Base-by-base conservation (phyloP, 73 alveolate species). In the Paramecium sexaurelia region DNA sequence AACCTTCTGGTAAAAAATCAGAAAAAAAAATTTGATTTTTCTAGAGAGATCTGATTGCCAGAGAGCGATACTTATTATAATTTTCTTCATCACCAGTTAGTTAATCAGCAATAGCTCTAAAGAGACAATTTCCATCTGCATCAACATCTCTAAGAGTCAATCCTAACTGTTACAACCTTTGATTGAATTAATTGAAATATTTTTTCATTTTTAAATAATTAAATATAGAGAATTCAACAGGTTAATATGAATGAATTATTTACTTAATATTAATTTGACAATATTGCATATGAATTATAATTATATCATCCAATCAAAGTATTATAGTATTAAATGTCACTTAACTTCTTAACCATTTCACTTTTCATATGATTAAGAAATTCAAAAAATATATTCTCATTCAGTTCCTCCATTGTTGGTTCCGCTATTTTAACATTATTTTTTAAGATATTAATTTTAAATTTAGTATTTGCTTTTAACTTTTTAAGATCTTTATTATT, bases 91-190 rank as follows among this genome's bases (percentile, higher is more conserved):
- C 87, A 29, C 96, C 97, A 43, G 95, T 96, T 15, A 96, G 89
- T 92, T 96, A 95, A 61, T 96, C 99, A 6, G 97, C 93, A 1
- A 96, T 92, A 20, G 98, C 89, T 17, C 99, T 68, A 75, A 96
- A 96, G 36, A 96, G 87, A 45, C 99, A 96, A 82, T 96, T 96
- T 8, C 99, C 99, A 92, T 96, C 99, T 27, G 95, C 98, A 7
- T 95, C 95, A 27, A 96, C 96, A 85, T 96, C 99, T 24, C 37
- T 17, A 4, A 94, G 92, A 35, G 61, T 71, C 10, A 94, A 90
- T 17, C 96, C 96, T 20, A 56, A 2, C 39, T 20, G 39, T 56
- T 56, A 8, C 37, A 56, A 27, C 17, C 37, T n/a, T 20, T 17
- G 6, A 56, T 56, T 56, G 75, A 56, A 56, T 56, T 17, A 56